phyloP scores from a whole-genome alignment of 1,139 yeast species.

The Yamadazyma friedrichii region DNA sequence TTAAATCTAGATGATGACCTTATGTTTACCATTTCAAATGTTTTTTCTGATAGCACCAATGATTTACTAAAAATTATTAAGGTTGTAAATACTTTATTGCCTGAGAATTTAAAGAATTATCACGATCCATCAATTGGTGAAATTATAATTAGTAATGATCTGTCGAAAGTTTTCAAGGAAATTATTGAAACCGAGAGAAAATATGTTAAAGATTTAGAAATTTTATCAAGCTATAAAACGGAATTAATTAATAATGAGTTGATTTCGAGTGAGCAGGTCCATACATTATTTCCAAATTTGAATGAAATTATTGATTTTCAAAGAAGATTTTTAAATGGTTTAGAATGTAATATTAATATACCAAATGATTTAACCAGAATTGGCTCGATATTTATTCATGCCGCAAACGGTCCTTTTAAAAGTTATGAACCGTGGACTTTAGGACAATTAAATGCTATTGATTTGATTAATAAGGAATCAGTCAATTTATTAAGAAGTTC shows the following conservation, averaged over 20 bases:
- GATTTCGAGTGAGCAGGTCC: constrained; percentile 77
- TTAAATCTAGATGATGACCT: constrained; percentile 70
- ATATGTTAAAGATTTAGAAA: constrained; percentile 87
- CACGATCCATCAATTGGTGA: constrained; percentile 21
- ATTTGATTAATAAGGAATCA: constrained; percentile 68
- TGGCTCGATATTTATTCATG: constrained; percentile 83
- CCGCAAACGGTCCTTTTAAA: constrained; percentile 74
- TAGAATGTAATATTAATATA: constrained; percentile 82
- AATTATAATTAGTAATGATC: constrained; percentile 45
- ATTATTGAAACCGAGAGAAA: constrained; percentile 87
- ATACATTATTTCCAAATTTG: constrained; percentile 82
- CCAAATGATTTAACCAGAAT: constrained; percentile 78
- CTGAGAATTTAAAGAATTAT: constrained; percentile 13
- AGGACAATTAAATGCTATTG: constrained; percentile 84
- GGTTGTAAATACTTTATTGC: constrained; percentile 60
- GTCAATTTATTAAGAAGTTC: constrained; percentile 55
- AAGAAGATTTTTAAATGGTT: constrained; percentile 80
- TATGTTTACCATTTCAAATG: constrained; percentile 86
- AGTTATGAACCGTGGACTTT: constrained; percentile 90
- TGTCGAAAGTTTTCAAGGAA: constrained; percentile 81
- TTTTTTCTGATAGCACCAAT: constrained; percentile 78
- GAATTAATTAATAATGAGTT: constrained; percentile 66
- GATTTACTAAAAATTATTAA: constrained; percentile 71
- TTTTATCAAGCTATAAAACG: constrained; percentile 62
- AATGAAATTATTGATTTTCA: constrained; percentile 87